These are phyloP conservation scores for Endoconidiophora laricicola DNA, from an alignment of 2,329 filamentous ascomycete species.

Conservation along the genomic window DNA sequence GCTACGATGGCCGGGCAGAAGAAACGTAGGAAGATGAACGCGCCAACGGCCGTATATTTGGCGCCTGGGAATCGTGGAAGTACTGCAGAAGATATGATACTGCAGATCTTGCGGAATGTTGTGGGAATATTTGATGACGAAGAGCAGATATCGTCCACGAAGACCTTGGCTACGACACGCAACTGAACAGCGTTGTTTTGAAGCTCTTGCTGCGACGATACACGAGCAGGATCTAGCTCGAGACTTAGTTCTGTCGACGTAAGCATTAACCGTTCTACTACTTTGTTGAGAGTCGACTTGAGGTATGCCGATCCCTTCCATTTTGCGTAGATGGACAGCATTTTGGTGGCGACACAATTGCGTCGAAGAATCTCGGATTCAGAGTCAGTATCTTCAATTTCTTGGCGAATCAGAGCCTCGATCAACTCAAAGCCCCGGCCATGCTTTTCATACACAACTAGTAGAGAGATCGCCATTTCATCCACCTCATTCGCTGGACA, in stretches of 20 bases:
- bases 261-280: slow-evolving; percentile 47
- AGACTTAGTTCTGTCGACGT: slow-evolving; percentile 52
- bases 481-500: slow-evolving; percentile 54
- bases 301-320: slow-evolving; percentile 53
- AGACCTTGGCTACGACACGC: slow-evolving; percentile 50
- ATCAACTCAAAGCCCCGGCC: slow-evolving; percentile 46
- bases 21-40: slow-evolving; percentile 55
- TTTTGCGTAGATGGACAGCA: slow-evolving; percentile 54
- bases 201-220: slow-evolving; percentile 42
- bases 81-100: slow-evolving; percentile 49
- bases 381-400: slow-evolving; percentile 53
- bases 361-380: slow-evolving; percentile 51
- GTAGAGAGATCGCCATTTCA: slow-evolving; percentile 48
- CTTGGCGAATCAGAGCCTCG: slow-evolving; percentile 50
- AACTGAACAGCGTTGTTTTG: slow-evolving; percentile 50
- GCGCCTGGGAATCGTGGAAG: slow-evolving; percentile 48
- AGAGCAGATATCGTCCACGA: slow-evolving; percentile 53
- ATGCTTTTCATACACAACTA: slow-evolving; percentile 54
- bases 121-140: slow-evolving; percentile 44
- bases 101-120: slow-evolving; percentile 51
- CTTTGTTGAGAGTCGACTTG: slow-evolving; percentile 46
- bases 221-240: slow-evolving; percentile 48
- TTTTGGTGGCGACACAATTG: slow-evolving; percentile 56
- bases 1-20: slow-evolving; percentile 59
- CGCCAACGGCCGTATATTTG: slow-evolving; percentile 55